phyloP scores from a whole-genome alignment of 2,329 filamentous ascomycete species.

The Graphilbum fragrans region DNA sequence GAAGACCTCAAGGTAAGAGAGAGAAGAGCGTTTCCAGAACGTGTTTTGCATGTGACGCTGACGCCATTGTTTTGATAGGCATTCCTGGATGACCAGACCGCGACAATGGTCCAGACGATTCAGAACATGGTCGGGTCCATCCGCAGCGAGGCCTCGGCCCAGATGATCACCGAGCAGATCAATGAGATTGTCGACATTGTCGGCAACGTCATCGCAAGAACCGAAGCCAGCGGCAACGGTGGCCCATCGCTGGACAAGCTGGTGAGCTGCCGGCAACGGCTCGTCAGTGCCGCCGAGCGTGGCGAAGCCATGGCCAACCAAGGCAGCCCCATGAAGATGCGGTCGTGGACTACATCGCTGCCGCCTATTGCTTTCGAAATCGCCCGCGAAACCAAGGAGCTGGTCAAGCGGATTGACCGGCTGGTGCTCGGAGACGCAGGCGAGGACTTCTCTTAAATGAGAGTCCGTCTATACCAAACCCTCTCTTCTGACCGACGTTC shows the following conservation, averaged over 20 bases:
- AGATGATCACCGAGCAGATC: slow-evolving; percentile 58
- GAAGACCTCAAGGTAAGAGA: slow-evolving; percentile 37
- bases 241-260: slow-evolving; percentile 42
- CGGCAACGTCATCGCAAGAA: slow-evolving; percentile 55
- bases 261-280: slow-evolving; percentile 48
- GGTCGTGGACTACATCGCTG: slow-evolving; percentile 55
- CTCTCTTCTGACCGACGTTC: too few relatives aligned
- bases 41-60: too few relatives aligned
- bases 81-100: slow-evolving; percentile 75
- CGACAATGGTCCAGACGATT: slow-evolving; percentile 65
- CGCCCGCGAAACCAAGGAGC: slow-evolving; percentile 68
- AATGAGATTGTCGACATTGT: slow-evolving; percentile 59
- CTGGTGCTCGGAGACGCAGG: slow-evolving; percentile 11
- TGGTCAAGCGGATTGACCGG: slow-evolving; percentile 29
- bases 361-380: slow-evolving; percentile 82
- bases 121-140: slow-evolving; percentile 68
- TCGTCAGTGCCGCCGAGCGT: slow-evolving; percentile 51
- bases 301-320: slow-evolving; percentile 44
- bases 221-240: slow-evolving; percentile 41
- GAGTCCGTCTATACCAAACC: not conserved
- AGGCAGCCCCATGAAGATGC: slow-evolving; percentile 40
- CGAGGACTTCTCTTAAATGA: slow-evolving; percentile 14
- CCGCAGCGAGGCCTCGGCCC: slow-evolving; percentile 49
- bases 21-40: not conserved
- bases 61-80: slow-evolving; percentile 29